A percentile compares a stretch with the other conserved stretches of the same genome.
Conservation (phyloP, 495 filamentous ascomycete genomes). For the Xylaria sp. region DNA sequence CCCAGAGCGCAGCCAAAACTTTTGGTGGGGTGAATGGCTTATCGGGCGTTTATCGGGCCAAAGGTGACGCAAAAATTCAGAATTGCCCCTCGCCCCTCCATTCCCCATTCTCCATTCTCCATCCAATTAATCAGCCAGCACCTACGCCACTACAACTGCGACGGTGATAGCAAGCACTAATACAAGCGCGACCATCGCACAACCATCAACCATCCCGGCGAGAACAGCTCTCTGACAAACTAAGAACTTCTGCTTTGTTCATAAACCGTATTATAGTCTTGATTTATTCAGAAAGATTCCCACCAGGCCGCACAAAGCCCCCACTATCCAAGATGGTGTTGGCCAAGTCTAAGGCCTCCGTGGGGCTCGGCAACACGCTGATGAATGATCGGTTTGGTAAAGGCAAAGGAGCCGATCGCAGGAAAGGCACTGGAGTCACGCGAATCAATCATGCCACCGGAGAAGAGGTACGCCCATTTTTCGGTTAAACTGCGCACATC, state of each 20-base stretch:
- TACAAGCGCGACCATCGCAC: neutral
- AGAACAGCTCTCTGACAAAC: neutral
- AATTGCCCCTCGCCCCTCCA: conserved; percentile 25
- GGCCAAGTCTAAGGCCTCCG: conserved; percentile 92
- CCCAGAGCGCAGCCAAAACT: conserved; percentile 36
- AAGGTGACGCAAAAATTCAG: conserved; percentile 25
- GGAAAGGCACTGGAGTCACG: conserved; percentile 66
- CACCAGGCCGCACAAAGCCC: neutral
- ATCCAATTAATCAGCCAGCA: conserved; percentile 22
- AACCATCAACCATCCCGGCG: neutral
- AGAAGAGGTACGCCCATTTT: conserved; percentile 46
- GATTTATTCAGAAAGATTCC: too few species aligned
- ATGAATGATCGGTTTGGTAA: conserved; percentile 95
- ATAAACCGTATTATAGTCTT: neutral
- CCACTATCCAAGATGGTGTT: conserved; percentile 72
- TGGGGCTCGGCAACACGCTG: conserved; percentile 82
- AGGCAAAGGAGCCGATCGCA: conserved; percentile 74
- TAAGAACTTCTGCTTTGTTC: neutral
- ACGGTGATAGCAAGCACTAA: conserved; percentile 14
- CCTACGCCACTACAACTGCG: conserved; percentile 15
- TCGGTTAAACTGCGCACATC: neutral
- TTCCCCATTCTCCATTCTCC: neutral
- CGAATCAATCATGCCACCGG: conserved; percentile 67
- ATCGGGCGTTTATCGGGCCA: conserved; percentile 34
- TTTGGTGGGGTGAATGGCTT: conserved; percentile 53